Conservation (phyloP, 441 rosid species). For the Adansonia madagascariensis region DNA sequence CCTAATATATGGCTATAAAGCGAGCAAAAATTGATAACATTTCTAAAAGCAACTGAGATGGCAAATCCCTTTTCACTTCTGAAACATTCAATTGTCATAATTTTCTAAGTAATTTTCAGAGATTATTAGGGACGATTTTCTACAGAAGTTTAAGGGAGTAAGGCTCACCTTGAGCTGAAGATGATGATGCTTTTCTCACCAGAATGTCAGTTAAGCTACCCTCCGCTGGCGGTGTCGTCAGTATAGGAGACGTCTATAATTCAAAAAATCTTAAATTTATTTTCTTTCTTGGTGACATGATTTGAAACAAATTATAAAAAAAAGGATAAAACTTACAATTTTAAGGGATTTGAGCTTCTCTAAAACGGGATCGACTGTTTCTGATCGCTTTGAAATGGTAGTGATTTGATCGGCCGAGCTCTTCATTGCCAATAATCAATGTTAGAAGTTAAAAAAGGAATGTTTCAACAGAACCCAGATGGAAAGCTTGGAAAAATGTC, state of each 20-base stretch:
- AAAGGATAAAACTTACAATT: slow-evolving; percentile 51
- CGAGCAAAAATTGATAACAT: slow-evolving; percentile 2
- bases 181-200: slow-evolving; percentile 70
- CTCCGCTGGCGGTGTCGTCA: slow-evolving; percentile 70
- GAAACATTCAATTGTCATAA: slow-evolving; percentile 3
- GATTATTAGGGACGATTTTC: not conserved
- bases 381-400: slow-evolving; percentile 69
- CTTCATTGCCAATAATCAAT: slow-evolving; percentile 27
- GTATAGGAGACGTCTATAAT: slow-evolving; percentile 73
- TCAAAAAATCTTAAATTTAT: not conserved
- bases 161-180: slow-evolving; percentile 58
- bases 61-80: not conserved
- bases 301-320: not conserved
- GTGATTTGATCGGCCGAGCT: slow-evolving; percentile 66
- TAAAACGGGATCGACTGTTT: slow-evolving; percentile 66
- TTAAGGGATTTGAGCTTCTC: slow-evolving; percentile 78
- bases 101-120: not conserved
- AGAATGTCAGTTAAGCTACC: slow-evolving; percentile 93
- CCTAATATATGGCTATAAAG: not conserved
- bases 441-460: not conserved
- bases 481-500: not conserved
- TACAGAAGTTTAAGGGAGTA: not conserved
- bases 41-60: not conserved
- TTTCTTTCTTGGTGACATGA: not conserved
- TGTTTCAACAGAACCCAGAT: not conserved